Percentiles rank a stretch among this genome's conserved stretches.
phyloP scores from a whole-genome alignment of 1,284 basidiomycete genomes.

The Retiboletus fuscus region DNA sequence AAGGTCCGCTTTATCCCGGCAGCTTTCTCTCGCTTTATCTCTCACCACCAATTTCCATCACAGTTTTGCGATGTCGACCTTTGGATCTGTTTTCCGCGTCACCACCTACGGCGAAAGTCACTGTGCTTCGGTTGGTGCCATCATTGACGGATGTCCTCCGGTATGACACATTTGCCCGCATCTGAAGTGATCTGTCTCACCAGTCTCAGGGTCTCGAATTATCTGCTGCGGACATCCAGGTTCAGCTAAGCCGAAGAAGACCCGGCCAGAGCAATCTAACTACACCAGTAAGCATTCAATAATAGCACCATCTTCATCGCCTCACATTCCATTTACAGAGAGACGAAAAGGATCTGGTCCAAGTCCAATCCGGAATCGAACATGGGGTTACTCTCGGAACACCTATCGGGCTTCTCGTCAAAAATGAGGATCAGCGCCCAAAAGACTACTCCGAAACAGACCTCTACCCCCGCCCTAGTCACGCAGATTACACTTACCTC shows the following conservation, averaged over 20 bases:
- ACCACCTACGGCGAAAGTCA: conserved; percentile 99
- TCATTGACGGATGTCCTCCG: conserved; percentile 97
- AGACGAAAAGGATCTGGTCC: conserved; percentile 96
- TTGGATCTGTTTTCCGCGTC: conserved; percentile 90
- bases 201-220: conserved; percentile 81
- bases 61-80: conserved; percentile 84
- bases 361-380: conserved; percentile 95
- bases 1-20: conserved; percentile 31
- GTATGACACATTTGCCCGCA: conserved; percentile 58
- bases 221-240: conserved; percentile 87
- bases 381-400: conserved; percentile 96
- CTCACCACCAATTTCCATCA: conserved; percentile 27
- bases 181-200: conserved; percentile 30
- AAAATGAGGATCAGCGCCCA: conserved; percentile 98
- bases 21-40: conserved; percentile 17
- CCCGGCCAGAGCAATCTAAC: conserved; percentile 98
- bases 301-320: conserved; percentile 14
- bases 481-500: conserved; percentile 98
- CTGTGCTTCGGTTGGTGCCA: conserved; percentile 96
- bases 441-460: conserved; percentile 99
- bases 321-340: conserved; percentile 64
- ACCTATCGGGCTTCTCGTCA: conserved; percentile 94
- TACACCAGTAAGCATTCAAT: conserved; percentile 78
- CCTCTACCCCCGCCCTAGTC: conserved; percentile 95
- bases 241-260: conserved; percentile 90